These are phyloP conservation scores for Phytophthora gonapodyides DNA, from an alignment of 352 stramenopile genomes.

Conservation along the genomic window DNA sequence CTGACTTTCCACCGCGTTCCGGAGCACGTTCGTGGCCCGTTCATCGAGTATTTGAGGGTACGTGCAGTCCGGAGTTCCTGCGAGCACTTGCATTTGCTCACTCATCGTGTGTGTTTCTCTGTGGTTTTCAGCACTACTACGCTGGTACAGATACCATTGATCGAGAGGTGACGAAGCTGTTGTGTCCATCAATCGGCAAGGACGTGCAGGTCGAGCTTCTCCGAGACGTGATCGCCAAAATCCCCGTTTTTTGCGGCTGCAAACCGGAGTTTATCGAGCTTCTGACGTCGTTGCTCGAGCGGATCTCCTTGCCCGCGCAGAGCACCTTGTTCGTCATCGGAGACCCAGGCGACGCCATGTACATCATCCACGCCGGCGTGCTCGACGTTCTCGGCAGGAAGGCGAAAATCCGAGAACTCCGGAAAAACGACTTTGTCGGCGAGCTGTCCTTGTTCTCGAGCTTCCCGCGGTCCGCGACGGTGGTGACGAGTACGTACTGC, in stretches of 20 bases:
- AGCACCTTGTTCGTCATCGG: conserved; percentile 56
- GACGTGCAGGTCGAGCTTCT: conserved; percentile 81
- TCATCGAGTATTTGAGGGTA: conserved; percentile 55
- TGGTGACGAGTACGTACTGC: conserved; percentile 62
- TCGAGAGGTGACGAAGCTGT: conserved; percentile 61
- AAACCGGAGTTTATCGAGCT: conserved; percentile 55
- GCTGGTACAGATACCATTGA: conserved; percentile 67
- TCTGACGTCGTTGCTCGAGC: conserved; percentile 61
- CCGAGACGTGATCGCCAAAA: conserved; percentile 42
- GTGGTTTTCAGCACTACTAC: conserved; percentile 48
- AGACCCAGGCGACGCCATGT: conserved; percentile 70
- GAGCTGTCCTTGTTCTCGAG: conserved; percentile 72
- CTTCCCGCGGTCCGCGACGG: conserved; percentile 52
- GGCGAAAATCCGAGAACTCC: conserved; percentile 64
- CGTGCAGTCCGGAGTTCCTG: conserved; percentile 1
- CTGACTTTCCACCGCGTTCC: conserved; percentile 56
- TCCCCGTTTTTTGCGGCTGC: conserved; percentile 66
- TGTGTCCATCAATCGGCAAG: conserved; percentile 72
- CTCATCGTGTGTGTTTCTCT: neutral
- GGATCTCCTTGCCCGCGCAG: conserved; percentile 56
- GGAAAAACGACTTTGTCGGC: conserved; percentile 69
- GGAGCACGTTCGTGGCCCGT: conserved; percentile 37
- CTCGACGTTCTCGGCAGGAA: conserved; percentile 57
- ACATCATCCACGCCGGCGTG: conserved; percentile 75
- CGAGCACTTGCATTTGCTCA: neutral